Percentiles rank a stretch among this genome's conserved stretches.
These are phyloP conservation scores for Apiospora saccharicola DNA, from an alignment of 2,329 filamentous ascomycete species.

Conservation along the genomic window DNA sequence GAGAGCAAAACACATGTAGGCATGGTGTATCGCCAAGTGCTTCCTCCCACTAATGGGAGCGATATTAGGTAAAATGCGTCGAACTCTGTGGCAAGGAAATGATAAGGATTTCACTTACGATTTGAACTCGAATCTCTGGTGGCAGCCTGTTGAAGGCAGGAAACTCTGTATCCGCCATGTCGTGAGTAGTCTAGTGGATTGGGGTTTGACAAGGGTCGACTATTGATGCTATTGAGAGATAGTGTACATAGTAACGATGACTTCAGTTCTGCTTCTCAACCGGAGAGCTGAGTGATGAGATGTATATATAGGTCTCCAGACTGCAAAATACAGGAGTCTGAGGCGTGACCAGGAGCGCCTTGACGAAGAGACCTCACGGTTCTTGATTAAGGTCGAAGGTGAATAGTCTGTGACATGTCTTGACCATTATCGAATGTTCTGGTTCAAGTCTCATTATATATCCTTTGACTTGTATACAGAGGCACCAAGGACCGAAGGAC, in stretches of 20 bases:
- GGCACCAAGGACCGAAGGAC: neutral
- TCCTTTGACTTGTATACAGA: neutral
- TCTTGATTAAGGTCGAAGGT: neutral
- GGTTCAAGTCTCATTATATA: neutral
- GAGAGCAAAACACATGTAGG: neutral
- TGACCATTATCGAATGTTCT: neutral
- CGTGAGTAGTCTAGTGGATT: neutral
- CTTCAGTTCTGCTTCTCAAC: neutral
- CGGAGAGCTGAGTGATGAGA: neutral
- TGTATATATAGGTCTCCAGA: neutral
- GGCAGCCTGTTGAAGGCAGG: neutral
- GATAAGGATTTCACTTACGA: neutral
- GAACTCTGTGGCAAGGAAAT: neutral
- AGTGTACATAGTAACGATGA: neutral
- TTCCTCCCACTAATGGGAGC: neutral
- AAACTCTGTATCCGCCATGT: neutral
- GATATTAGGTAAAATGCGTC: neutral
- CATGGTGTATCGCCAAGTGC: neutral
- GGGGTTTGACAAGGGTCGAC: neutral
- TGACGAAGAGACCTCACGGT: neutral
- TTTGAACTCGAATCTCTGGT: neutral
- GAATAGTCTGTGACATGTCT: neutral
- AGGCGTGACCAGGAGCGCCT: neutral
- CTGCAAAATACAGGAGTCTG: neutral
- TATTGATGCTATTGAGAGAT: neutral